phyloP scores from a whole-genome alignment of 2,329 filamentous ascomycete genomes.

The Trichoderma breve region DNA sequence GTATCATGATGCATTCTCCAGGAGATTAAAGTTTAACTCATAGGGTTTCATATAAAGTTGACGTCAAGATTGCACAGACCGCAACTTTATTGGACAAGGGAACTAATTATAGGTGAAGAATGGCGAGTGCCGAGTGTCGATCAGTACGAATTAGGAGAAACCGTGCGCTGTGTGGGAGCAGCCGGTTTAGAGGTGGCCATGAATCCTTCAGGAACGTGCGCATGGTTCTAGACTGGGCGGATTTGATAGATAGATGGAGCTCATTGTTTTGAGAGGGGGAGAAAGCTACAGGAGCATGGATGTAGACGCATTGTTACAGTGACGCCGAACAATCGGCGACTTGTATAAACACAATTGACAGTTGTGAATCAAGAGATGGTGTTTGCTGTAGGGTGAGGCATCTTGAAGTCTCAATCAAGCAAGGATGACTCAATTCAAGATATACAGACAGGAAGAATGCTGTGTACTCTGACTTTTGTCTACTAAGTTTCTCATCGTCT shows the following conservation, averaged over 20 bases:
- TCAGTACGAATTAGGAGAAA: not conserved
- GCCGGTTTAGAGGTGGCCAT: not conserved
- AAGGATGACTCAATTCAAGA: not conserved
- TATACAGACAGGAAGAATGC: not conserved
- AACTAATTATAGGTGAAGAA: not conserved
- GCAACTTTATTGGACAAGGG: not conserved
- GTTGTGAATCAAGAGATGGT: not conserved
- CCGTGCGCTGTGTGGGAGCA: not conserved
- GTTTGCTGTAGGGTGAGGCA: not conserved
- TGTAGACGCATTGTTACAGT: not conserved
- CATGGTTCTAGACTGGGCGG: not conserved
- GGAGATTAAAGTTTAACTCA: not conserved
- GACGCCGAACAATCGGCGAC: not conserved
- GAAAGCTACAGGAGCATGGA: not conserved
- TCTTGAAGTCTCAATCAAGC: not conserved
- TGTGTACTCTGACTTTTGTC: accelerated
- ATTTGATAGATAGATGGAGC: not conserved
- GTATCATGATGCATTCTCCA: not conserved
- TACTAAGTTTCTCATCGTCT: not conserved
- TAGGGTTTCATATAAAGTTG: not conserved
- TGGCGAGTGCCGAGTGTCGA: not conserved
- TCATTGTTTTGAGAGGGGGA: not conserved
- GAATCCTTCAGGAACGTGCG: not conserved
- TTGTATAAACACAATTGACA: not conserved
- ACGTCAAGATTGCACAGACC: not conserved